Percentiles rank a stretch among this genome's conserved stretches.
These are phyloP conservation scores for Lasiosphaeris hirsuta DNA, from an alignment of 495 filamentous ascomycete species.

Conservation along the genomic window DNA sequence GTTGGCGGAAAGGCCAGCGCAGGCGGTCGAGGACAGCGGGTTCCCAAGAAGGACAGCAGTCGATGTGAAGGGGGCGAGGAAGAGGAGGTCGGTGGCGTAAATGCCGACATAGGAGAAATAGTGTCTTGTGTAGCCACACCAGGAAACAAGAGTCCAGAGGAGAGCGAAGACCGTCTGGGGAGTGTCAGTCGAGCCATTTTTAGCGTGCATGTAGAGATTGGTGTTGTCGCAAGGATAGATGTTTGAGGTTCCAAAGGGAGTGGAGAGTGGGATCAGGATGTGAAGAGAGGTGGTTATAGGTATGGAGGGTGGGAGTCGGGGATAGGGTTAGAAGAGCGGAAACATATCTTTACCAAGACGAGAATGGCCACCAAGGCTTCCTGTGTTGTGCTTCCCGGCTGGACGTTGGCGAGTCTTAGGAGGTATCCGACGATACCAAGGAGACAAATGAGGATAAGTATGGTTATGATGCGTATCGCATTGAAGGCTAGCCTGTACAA, in stretches of 20 bases:
- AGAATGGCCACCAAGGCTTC: constrained; percentile 69
- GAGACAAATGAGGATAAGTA: constrained; percentile 74
- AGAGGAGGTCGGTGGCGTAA: constrained; percentile 58
- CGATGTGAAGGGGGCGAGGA: constrained; percentile 69
- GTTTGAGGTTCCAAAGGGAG: too few relatives aligned
- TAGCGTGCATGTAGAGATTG: too few relatives aligned
- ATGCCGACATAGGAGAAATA: constrained; percentile 70
- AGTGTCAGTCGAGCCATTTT: background rate
- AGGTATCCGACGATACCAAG: constrained; percentile 59
- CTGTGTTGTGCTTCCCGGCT: background rate
- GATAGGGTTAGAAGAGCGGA: background rate
- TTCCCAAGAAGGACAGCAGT: constrained; percentile 65
- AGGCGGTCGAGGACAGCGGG: too few relatives aligned
- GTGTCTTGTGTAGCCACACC: constrained; percentile 71
- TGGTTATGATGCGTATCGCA: constrained; percentile 24
- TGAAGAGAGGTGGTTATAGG: too few relatives aligned
- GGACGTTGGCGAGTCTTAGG: constrained; percentile 53
- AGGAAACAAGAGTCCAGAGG: constrained; percentile 71
- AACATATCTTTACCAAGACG: constrained; percentile 56
- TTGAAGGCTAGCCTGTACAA: too few relatives aligned
- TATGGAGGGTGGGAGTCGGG: too few relatives aligned
- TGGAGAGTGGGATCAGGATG: too few relatives aligned
- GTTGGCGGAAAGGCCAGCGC: too few relatives aligned
- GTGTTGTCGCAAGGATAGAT: constrained; percentile 15
- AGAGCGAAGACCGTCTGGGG: constrained; percentile 67